phyloP scores from a whole-genome alignment of 441 rosid genomes.

The Raphanus hybrid region DNA sequence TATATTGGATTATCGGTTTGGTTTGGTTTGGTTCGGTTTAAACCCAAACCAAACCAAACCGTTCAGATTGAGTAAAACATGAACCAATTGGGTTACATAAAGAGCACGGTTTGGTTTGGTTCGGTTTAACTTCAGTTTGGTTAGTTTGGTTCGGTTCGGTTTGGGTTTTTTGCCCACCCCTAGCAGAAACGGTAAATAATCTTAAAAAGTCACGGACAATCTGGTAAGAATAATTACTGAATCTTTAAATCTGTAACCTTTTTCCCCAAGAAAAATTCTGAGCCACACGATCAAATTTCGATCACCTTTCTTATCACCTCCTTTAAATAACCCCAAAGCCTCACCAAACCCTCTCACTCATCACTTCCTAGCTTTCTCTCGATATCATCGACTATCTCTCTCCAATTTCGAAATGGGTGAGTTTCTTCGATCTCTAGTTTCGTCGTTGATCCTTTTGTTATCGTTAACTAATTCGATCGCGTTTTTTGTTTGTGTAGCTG shows the following conservation, averaged over 20 bases:
- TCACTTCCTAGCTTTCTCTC: conserved; percentile 2
- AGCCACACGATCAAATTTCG: conserved; percentile 37
- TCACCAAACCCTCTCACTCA: conserved; percentile 38
- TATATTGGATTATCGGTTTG: too few relatives aligned
- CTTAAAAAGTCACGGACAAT: conserved; percentile 11
- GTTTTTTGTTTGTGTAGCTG: conserved; percentile 36
- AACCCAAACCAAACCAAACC: too few relatives aligned
- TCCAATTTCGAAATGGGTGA: conserved; percentile 2
- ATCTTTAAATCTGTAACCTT: conserved; percentile 22
- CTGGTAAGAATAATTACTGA: conserved; percentile 10
- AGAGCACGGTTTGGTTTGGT: too few relatives aligned
- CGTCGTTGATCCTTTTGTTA: neutral
- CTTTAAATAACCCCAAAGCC: conserved; percentile 41
- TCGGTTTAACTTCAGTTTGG: too few relatives aligned
- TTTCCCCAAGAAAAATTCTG: conserved; percentile 26
- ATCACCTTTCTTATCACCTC: neutral
- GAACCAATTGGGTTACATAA: too few relatives aligned
- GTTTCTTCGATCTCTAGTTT: neutral
- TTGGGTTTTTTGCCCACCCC: too few relatives aligned
- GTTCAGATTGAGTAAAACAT: too few relatives aligned
- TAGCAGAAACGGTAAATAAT: conserved; percentile 27
- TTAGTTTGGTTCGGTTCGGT: too few relatives aligned
- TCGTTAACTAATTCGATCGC: neutral
- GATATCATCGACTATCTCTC: conserved; percentile 23
- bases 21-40: too few relatives aligned